A percentile compares a stretch with the other conserved stretches of the same genome.
Conservation (phyloP, 495 filamentous ascomycete species). For the Sordaria brevicollis region DNA sequence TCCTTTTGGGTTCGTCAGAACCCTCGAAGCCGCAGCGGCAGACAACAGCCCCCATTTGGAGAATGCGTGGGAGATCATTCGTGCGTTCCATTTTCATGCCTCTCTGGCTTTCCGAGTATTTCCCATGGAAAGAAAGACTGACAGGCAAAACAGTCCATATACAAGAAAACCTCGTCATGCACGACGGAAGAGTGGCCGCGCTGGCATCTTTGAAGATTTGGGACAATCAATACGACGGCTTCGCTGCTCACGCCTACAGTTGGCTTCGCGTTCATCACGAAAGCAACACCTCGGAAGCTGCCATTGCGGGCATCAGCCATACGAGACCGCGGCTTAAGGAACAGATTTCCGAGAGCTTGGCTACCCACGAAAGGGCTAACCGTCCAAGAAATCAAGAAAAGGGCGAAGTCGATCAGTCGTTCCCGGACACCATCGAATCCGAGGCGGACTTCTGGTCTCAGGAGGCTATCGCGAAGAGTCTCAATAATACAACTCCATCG, state of each 20-base stretch:
- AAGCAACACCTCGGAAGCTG: neutral
- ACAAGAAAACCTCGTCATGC: neutral
- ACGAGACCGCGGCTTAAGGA: neutral
- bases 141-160: neutral
- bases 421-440: neutral
- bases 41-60: neutral
- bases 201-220: neutral
- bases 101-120: no score
- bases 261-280: neutral
- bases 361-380: neutral
- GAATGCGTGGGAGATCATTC: neutral
- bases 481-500: neutral
- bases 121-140: neutral
- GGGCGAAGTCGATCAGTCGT: neutral
- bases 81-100: no score
- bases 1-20: neutral
- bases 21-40: neutral
- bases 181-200: neutral
- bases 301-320: neutral
- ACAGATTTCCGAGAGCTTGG: neutral
- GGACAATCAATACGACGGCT: neutral
- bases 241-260: neutral
- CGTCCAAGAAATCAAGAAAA: neutral
- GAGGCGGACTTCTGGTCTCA: neutral
- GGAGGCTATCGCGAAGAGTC: neutral